A percentile compares a stretch with the other conserved stretches of the same genome.
Evolutionary conservation across 345 rosid species (phyloP).

Genomic region (Geranium brycei): DNA sequence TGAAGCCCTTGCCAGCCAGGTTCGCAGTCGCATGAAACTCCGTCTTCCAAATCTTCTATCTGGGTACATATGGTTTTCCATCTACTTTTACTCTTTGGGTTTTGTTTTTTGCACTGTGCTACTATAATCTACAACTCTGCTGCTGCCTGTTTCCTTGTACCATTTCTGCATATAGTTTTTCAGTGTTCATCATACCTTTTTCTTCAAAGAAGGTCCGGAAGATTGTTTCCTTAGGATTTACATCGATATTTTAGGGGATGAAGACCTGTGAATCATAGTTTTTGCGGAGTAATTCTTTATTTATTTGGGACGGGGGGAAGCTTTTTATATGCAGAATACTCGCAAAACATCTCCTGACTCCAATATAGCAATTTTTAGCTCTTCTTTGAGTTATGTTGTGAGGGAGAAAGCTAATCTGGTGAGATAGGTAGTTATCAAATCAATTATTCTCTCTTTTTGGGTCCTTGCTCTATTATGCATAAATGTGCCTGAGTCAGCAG

Average conservation of each 20-base stretch:
- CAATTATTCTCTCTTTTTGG: not conserved
- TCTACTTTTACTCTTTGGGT: not conserved
- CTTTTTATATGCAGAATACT: not conserved
- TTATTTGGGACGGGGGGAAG: not conserved
- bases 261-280: not conserved
- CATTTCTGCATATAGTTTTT: not conserved
- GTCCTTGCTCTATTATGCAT: not conserved
- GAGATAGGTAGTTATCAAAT: not conserved
- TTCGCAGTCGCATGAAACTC: constrained; percentile 80
- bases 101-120: not conserved
- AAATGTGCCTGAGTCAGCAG: not conserved
- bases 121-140: constrained; percentile 1
- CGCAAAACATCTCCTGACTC: not conserved
- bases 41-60: constrained; percentile 90
- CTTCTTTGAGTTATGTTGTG: not conserved
- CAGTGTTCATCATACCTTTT: not conserved
- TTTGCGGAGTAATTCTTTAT: not conserved
- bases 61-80: constrained; percentile 43
- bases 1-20: constrained; percentile 82
- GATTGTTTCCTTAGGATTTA: not conserved
- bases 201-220: not conserved
- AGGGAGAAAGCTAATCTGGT: not conserved
- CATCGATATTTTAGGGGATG: not conserved
- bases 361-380: not conserved
- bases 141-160: too few species aligned